Conservation (phyloP, 768 basidiomycete species). For the Boletus reticuloceps region DNA sequence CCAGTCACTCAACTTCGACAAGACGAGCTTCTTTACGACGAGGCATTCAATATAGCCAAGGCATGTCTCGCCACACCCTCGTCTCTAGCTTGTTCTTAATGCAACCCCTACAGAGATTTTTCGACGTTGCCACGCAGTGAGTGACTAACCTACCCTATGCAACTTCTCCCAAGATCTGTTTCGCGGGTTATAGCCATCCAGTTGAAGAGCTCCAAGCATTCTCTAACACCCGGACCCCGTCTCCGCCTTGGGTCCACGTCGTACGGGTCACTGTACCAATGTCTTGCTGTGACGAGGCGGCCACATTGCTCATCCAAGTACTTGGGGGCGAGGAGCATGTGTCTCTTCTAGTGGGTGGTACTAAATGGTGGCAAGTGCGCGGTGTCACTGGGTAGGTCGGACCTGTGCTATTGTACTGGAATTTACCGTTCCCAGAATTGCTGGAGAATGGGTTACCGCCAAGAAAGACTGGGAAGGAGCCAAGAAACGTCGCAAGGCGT, state of each 20-base stretch:
- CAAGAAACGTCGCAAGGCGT: conserved; percentile 53
- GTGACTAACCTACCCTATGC: conserved; percentile 16
- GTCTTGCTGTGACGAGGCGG: conserved; percentile 72
- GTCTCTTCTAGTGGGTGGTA: conserved; percentile 75
- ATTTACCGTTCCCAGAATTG: conserved; percentile 48
- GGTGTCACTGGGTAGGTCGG: conserved; percentile 67
- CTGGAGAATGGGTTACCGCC: conserved; percentile 85
- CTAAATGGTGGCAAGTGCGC: conserved; percentile 98
- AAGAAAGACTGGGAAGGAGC: conserved; percentile 80
- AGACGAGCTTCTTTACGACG: conserved; percentile 80
- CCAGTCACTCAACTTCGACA: conserved; percentile 52
- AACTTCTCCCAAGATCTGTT: background rate
- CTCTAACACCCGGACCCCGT: conserved; percentile 76
- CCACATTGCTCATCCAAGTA: conserved; percentile 66
- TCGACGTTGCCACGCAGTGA: conserved; percentile 69
- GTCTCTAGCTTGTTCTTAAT: background rate
- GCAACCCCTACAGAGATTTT: conserved; percentile 54
- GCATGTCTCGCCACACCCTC: conserved; percentile 34
- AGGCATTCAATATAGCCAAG: conserved; percentile 75
- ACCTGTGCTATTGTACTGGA: conserved; percentile 11
- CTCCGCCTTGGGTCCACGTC: conserved; percentile 81
- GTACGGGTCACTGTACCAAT: conserved; percentile 71
- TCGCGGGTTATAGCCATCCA: conserved; percentile 54
- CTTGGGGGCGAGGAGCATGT: conserved; percentile 81
- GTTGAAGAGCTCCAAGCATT: conserved; percentile 82